These are phyloP conservation scores for Candida nanaspora DNA, from an alignment of 805 yeast genomes.

Conservation along the genomic window DNA sequence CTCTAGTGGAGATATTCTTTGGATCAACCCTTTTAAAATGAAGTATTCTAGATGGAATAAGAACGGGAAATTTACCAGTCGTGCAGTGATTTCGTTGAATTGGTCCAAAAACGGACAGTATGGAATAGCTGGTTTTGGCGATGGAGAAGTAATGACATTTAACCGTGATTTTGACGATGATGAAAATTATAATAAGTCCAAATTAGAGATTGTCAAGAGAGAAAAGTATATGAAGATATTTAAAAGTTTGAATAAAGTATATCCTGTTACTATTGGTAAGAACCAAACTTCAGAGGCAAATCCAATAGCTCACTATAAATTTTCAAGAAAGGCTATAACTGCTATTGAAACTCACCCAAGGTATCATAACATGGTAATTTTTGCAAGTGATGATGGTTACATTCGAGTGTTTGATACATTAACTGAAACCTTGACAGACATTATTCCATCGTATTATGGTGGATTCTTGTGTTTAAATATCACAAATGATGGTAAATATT, in stretches of 20 bases:
- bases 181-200: constrained; percentile 18
- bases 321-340: constrained; percentile 56
- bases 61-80: constrained; percentile 33
- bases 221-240: constrained; percentile 27
- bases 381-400: constrained; percentile 63
- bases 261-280: background rate
- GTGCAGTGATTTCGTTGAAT: constrained; percentile 35
- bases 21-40: constrained; percentile 47
- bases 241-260: constrained; percentile 5
- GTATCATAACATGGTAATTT: constrained; percentile 31
- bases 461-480: constrained; percentile 46
- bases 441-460: constrained; percentile 59
- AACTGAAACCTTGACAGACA: constrained; percentile 38
- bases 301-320: constrained; percentile 55
- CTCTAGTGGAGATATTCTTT: constrained; percentile 58
- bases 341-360: constrained; percentile 35
- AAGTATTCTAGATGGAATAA: constrained; percentile 48
- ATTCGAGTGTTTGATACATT: constrained; percentile 48
- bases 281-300: constrained; percentile 12
- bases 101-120: constrained; percentile 42
- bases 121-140: constrained; percentile 52
- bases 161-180: constrained; percentile 44
- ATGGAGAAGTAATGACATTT: constrained; percentile 52
- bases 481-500: constrained; percentile 41
- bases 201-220: constrained; percentile 20